Percentiles rank a stretch among this genome's conserved stretches.
These are phyloP conservation scores for Desmodesmus armatus DNA, from an alignment of 139 green algal species.

Conservation along the genomic window DNA sequence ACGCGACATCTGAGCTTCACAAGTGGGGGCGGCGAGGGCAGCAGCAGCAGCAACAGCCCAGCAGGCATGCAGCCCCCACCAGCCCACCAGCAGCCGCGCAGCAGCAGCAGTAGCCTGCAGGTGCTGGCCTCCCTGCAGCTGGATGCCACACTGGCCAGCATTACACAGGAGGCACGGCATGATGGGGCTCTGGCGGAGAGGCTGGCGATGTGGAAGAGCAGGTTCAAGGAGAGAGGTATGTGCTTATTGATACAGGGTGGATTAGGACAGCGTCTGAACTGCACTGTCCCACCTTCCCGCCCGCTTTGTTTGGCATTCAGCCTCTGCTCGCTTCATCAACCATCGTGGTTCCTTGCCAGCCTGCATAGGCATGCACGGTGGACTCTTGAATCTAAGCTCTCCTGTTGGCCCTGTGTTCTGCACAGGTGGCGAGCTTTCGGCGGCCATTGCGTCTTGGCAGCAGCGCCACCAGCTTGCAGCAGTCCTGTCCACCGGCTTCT, in stretches of 20 bases:
- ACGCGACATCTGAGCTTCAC: too few species aligned
- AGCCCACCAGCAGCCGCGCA: background rate
- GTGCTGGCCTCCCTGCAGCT: constrained; percentile 34
- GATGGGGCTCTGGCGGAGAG: constrained; percentile 56
- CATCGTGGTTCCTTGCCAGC: too few species aligned
- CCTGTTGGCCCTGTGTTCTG: too few species aligned
- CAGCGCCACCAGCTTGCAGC: constrained; percentile 49
- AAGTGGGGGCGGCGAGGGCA: too few species aligned
- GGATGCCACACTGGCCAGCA: constrained; percentile 43
- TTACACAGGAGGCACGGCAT: constrained; percentile 59
- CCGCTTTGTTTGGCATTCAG: too few species aligned
- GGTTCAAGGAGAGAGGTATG: constrained; percentile 56
- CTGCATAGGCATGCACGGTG: too few species aligned
- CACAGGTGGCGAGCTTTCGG: constrained; percentile 67
- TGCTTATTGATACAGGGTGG: too few species aligned
- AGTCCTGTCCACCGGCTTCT: constrained; percentile 85
- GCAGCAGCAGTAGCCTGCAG: background rate
- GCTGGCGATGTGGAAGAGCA: constrained; percentile 59
- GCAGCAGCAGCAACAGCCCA: background rate
- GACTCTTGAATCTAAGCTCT: too few species aligned
- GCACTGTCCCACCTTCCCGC: too few species aligned
- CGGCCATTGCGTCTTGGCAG: constrained; percentile 83
- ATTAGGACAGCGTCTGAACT: too few species aligned
- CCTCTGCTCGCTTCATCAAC: too few species aligned
- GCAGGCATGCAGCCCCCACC: background rate